These are phyloP conservation scores for Lojkania enalia DNA, from an alignment of 2,329 filamentous ascomycete genomes.

Conservation along the genomic window DNA sequence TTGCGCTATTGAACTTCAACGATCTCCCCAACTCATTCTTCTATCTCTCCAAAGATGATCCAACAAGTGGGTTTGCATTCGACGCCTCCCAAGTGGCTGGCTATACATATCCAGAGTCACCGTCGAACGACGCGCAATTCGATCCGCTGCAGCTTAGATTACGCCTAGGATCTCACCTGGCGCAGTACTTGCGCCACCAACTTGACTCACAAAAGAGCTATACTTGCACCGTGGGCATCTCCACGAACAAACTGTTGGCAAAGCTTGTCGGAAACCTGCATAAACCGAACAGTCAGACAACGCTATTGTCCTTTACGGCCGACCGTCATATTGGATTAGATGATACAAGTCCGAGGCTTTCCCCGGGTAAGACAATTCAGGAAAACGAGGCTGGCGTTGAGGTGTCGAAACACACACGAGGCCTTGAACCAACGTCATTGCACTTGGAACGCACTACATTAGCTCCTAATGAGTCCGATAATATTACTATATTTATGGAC, in stretches of 20 bases:
- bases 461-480: no score
- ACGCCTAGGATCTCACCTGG: slow-evolving; percentile 78
- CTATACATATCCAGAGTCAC: slow-evolving; percentile 56
- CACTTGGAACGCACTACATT: no score
- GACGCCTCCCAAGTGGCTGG: slow-evolving; percentile 72
- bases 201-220: slow-evolving; percentile 79
- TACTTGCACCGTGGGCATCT: slow-evolving; percentile 84
- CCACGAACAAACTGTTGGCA: slow-evolving; percentile 82
- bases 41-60: slow-evolving; percentile 71
- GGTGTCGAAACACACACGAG: no score
- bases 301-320: slow-evolving; percentile 76
- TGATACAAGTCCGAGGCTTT: no score
- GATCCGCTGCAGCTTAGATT: slow-evolving; percentile 59
- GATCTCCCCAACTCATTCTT: slow-evolving; percentile 75
- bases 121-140: slow-evolving; percentile 8
- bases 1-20: slow-evolving; percentile 68
- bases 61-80: slow-evolving; percentile 78
- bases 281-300: slow-evolving; percentile 88
- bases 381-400: no score
- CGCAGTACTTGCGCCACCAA: slow-evolving; percentile 69
- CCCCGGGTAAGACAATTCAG: no score
- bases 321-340: no score
- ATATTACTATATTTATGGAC: slow-evolving; percentile 73
- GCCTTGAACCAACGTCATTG: no score
- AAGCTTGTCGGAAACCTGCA: slow-evolving; percentile 83